These are phyloP conservation scores for Aureobasidium leucospermi DNA, from an alignment of 2,329 filamentous ascomycete genomes.

Conservation along the genomic window DNA sequence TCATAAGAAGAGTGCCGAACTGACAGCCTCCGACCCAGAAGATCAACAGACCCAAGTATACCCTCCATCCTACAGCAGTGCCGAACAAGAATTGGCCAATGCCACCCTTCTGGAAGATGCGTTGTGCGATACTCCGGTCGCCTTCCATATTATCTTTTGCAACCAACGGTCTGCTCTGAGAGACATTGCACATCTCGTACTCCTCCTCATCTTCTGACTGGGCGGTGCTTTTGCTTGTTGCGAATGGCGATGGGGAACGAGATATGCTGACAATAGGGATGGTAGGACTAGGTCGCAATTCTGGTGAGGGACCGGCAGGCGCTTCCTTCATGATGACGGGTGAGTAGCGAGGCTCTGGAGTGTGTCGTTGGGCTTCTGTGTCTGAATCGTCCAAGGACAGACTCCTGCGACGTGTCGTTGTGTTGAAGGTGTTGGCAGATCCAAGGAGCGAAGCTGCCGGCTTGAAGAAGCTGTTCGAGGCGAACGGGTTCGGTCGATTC, in stretches of 20 bases:
- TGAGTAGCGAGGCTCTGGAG: constrained; percentile 13
- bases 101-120: constrained; percentile 31
- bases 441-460: constrained; percentile 33
- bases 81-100: constrained; percentile 43
- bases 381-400: constrained; percentile 33
- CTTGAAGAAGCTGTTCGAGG: constrained; percentile 28
- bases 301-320: not conserved
- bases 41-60: constrained; percentile 41
- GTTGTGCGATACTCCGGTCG: constrained; percentile 21
- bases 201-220: constrained; percentile 44
- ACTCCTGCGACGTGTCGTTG: constrained; percentile 5
- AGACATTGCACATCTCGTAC: constrained; percentile 25
- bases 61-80: constrained; percentile 40
- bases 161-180: constrained; percentile 33
- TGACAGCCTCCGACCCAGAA: constrained; percentile 42
- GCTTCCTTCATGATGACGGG: constrained; percentile 2
- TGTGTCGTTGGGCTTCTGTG: constrained; percentile 22
- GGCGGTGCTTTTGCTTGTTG: constrained; percentile 33
- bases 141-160: constrained; percentile 28
- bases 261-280: constrained; percentile 41
- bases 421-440: constrained; percentile 19
- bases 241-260: constrained; percentile 38
- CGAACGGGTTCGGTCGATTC: constrained; percentile 21
- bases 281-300: constrained; percentile 19
- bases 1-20: constrained; percentile 44